Evolutionary conservation across 2,329 filamentous ascomycete genomes (phyloP), one percentile per base, ranked within the genome.

Genomic region (Aspergillus niger): DNA sequence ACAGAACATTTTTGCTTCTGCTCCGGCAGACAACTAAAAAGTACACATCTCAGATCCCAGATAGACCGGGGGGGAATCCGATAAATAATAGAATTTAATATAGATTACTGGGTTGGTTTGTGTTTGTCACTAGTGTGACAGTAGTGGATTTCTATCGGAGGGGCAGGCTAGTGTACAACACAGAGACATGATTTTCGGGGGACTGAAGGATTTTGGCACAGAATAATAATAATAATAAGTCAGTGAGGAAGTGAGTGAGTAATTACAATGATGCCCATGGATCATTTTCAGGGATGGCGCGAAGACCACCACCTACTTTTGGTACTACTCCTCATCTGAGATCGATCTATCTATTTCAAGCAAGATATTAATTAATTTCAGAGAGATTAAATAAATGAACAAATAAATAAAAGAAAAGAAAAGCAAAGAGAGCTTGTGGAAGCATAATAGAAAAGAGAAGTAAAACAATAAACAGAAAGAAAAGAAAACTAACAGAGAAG

Each of bases 41-140:
- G 53, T 36, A 36, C 43, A 55, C 39, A 55, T 55, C 53, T 55
- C 53, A 55, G 53, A 55, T 55, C 39, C 53, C 30, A 55, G 53
- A 43, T 32, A 20, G 24, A 28, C 32, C 32, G 11, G 53, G 53
- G 39, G 36, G 36, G 50, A 15, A 38, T 44, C 53, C 52, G 60
- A 48, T 56, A 55, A 58, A 61, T 63, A 58, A 58, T 55, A 59
- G 57, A 32, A 57, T 53, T 54, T 59, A 59, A 61, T 57, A 55
- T 58, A 59, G 55, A 61, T 61, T 54, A 58, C 51, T 62, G 59
- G 52, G 59, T 61, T 61, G 61, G 65, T 60, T 55, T 64, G 57
- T 68, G 66, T 68, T 68, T 67, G 66, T 68, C 66, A 68, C 63
- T 68, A 67, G 66, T 68, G 66, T 62, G 66, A 67, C 66, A 65